phyloP scores from a whole-genome alignment of 768 basidiomycete genomes.

The Pulveroboletus sp. region DNA sequence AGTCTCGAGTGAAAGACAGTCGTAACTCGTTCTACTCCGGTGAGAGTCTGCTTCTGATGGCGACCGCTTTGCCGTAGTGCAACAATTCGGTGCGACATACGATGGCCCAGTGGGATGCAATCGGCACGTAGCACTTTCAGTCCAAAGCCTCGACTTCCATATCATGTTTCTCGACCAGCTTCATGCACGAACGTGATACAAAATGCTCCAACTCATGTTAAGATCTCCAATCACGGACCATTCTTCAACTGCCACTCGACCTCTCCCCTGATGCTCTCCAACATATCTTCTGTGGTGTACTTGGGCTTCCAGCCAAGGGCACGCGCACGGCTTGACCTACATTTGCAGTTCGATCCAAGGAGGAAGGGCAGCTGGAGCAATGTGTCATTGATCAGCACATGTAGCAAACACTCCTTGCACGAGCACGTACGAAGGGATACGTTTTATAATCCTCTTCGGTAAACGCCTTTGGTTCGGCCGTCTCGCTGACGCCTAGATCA shows the following conservation, averaged over 20 bases:
- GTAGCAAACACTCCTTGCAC: not conserved
- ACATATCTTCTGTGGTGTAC: slow-evolving; percentile 28
- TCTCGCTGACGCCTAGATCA: slow-evolving; percentile 16
- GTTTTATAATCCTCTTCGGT: slow-evolving; percentile 24
- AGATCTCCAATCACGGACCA: too few species aligned
- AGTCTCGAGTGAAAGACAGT: too few species aligned
- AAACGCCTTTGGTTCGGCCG: slow-evolving; percentile 39
- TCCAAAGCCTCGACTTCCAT: too few species aligned
- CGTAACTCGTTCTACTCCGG: too few species aligned
- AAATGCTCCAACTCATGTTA: too few species aligned
- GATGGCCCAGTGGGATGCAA: too few species aligned
- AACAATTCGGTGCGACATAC: too few species aligned
- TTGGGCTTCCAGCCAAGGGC: slow-evolving; percentile 30
- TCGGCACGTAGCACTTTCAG: too few species aligned
- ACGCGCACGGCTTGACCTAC: slow-evolving; percentile 17
- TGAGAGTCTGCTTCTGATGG: too few species aligned
- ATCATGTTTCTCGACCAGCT: too few species aligned
- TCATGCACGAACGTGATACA: too few species aligned
- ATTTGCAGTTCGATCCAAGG: slow-evolving; percentile 24
- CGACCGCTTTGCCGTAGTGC: too few species aligned
- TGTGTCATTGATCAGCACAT: not conserved
- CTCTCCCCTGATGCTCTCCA: slow-evolving; percentile 17
- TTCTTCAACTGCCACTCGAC: slow-evolving; percentile 18
- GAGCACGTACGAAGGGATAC: slow-evolving; percentile 3
- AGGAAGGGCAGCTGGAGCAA: slow-evolving; percentile 8